These are phyloP conservation scores for Fistulinella cinereoalba DNA, from an alignment of 1,284 basidiomycete genomes.

Conservation along the genomic window DNA sequence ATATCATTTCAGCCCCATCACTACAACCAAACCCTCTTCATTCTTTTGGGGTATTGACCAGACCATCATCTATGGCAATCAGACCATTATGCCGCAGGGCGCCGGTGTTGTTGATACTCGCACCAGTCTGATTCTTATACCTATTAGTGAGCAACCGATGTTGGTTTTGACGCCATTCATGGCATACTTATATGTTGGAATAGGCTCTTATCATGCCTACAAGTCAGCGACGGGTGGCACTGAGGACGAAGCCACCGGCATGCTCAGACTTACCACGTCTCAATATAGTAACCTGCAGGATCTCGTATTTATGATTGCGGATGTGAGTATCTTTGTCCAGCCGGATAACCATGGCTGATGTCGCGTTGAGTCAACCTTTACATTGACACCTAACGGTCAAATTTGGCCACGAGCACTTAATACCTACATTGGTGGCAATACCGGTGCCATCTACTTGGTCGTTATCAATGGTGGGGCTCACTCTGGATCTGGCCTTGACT, in stretches of 20 bases:
- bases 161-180: too few species aligned
- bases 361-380: slow-evolving; percentile 34
- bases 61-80: slow-evolving; percentile 49
- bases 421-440: slow-evolving; percentile 41
- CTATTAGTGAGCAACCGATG: slow-evolving; percentile 28
- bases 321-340: slow-evolving; percentile 26
- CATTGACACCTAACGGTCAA: slow-evolving; percentile 47
- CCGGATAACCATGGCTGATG: background rate
- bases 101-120: slow-evolving; percentile 68
- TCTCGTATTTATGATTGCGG: slow-evolving; percentile 42
- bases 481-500: slow-evolving; percentile 46
- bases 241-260: slow-evolving; percentile 40
- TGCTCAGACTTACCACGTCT: slow-evolving; percentile 37
- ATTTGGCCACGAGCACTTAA: slow-evolving; percentile 48
- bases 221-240: slow-evolving; percentile 50
- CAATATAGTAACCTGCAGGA: slow-evolving; percentile 40
- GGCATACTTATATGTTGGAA: slow-evolving; percentile 3
- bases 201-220: slow-evolving; percentile 54
- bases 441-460: slow-evolving; percentile 47
- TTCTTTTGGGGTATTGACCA: slow-evolving; percentile 65
- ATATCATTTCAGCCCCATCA: slow-evolving; percentile 41
- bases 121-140: slow-evolving; percentile 37
- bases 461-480: slow-evolving; percentile 41
- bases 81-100: slow-evolving; percentile 43
- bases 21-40: slow-evolving; percentile 45